These are phyloP conservation scores for Globisporangium mamillatum DNA, from an alignment of 352 stramenopile species.

Conservation along the genomic window DNA sequence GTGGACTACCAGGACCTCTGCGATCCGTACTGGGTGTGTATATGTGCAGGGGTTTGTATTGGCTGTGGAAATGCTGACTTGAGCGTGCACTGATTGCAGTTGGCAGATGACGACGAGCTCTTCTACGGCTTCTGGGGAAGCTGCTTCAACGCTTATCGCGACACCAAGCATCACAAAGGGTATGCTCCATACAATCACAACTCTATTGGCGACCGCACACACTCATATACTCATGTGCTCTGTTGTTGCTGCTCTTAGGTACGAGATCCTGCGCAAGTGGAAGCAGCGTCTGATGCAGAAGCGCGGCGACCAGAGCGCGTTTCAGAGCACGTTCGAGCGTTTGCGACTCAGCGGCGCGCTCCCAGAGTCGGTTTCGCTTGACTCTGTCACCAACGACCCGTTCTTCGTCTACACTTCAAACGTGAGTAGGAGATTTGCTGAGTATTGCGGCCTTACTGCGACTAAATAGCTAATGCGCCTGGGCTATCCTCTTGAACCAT, in stretches of 20 bases:
- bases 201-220: neutral
- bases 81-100: slow-evolving; percentile 21
- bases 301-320: slow-evolving; percentile 18
- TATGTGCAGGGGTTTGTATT: neutral
- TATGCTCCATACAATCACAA: slow-evolving; percentile 25
- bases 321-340: slow-evolving; percentile 36
- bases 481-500: neutral
- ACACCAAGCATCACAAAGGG: slow-evolving; percentile 73
- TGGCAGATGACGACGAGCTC: slow-evolving; percentile 70
- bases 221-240: neutral
- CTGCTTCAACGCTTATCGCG: slow-evolving; percentile 86
- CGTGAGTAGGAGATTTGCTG: slow-evolving; percentile 31
- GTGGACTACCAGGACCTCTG: slow-evolving; percentile 91
- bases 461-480: neutral
- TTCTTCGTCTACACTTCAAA: slow-evolving; percentile 94
- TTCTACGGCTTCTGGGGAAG: slow-evolving; percentile 93
- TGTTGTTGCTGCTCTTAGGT: slow-evolving; percentile 18
- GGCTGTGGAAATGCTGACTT: neutral
- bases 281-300: slow-evolving; percentile 27
- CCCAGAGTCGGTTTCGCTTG: slow-evolving; percentile 21
- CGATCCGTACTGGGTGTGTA: slow-evolving; percentile 68
- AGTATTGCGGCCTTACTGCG: neutral
- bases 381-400: slow-evolving; percentile 46
- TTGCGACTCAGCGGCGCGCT: slow-evolving; percentile 34
- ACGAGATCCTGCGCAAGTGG: slow-evolving; percentile 66